These are phyloP conservation scores for Grosmannia penicillata DNA, from an alignment of 2,329 filamentous ascomycete species.

Conservation along the genomic window DNA sequence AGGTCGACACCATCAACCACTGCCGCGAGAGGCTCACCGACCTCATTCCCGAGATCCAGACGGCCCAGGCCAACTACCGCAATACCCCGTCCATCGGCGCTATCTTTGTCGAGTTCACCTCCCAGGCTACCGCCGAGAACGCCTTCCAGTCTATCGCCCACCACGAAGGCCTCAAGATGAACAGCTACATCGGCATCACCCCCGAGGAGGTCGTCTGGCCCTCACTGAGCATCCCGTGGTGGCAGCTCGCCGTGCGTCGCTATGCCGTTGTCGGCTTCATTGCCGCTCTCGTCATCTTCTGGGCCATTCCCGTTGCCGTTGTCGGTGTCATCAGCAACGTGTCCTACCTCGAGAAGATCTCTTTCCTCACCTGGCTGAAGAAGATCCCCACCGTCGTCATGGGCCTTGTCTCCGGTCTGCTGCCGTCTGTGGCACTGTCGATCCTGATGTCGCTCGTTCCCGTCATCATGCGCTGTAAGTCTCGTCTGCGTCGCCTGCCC, in stretches of 20 bases:
- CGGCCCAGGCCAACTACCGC: conserved; percentile 52
- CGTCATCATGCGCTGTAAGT: conserved; percentile 60
- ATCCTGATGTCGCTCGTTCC: conserved; percentile 79
- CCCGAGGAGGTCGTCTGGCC: conserved; percentile 80
- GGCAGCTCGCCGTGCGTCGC: conserved; percentile 64
- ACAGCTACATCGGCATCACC: conserved; percentile 67
- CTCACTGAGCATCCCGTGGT: conserved; percentile 72
- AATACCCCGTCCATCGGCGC: conserved; percentile 54
- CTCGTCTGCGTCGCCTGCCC: background rate
- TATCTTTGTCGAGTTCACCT: conserved; percentile 82
- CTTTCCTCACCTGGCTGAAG: conserved; percentile 58
- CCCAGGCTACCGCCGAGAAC: conserved; percentile 68
- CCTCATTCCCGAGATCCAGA: conserved; percentile 56
- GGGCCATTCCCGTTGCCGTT: conserved; percentile 58
- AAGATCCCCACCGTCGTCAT: conserved; percentile 55
- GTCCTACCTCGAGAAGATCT: conserved; percentile 47
- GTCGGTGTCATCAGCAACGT: conserved; percentile 84
- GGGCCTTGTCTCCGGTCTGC: conserved; percentile 70
- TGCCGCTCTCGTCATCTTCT: conserved; percentile 70
- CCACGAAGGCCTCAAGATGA: conserved; percentile 76
- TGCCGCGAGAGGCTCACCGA: conserved; percentile 63
- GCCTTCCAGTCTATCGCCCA: conserved; percentile 80
- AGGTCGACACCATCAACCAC: conserved; percentile 92
- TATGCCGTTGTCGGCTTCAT: conserved; percentile 59
- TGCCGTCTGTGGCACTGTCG: conserved; percentile 66